Conservation (phyloP, 208 protist genomes). For the Wallacemonas sp. region DNA sequence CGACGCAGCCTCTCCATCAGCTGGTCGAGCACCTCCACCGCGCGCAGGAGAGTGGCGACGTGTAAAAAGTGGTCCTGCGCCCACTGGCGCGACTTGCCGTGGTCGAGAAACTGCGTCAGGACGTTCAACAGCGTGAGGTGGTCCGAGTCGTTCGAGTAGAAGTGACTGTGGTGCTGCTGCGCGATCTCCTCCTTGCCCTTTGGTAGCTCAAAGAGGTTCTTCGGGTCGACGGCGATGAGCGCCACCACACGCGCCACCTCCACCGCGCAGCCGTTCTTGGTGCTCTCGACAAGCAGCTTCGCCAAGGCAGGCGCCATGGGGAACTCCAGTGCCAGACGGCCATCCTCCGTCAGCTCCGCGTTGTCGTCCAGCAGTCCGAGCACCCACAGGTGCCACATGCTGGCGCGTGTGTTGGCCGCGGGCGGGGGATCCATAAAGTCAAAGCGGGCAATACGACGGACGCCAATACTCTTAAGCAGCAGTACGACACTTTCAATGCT, state of each 20-base stretch:
- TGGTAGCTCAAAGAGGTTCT: conserved; percentile 96
- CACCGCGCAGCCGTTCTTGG: conserved; percentile 76
- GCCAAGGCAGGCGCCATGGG: conserved; percentile 97
- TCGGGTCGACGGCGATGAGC: conserved; percentile 95
- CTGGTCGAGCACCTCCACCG: conserved; percentile 96
- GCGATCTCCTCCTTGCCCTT: conserved; percentile 76
- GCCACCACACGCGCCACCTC: conserved; percentile 95
- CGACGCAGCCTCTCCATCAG: conserved; percentile 96
- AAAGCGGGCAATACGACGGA: conserved; percentile 96
- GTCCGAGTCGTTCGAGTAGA: conserved; percentile 97
- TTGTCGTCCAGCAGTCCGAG: conserved; percentile 97
- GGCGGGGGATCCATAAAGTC: conserved; percentile 99
- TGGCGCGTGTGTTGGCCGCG: conserved; percentile 92
- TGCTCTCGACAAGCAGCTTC: conserved; percentile 94
- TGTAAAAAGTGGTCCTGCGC: conserved; percentile 98
- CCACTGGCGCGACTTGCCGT: conserved; percentile 94
- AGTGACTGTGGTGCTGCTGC: conserved; percentile 93
- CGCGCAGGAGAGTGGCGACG: conserved; percentile 85
- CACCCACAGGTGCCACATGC: conserved; percentile 98
- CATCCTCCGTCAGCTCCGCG: conserved; percentile 95
- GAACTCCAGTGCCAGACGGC: conserved; percentile 97
- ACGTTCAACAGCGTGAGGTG: conserved; percentile 99
- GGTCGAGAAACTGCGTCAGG: conserved; percentile 95
- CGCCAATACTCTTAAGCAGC: conserved; percentile 96
- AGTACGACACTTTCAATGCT: conserved; percentile 95